Evolutionary conservation across 768 basidiomycete species (phyloP).

Genomic region (Boletus rufocinnamomeus): DNA sequence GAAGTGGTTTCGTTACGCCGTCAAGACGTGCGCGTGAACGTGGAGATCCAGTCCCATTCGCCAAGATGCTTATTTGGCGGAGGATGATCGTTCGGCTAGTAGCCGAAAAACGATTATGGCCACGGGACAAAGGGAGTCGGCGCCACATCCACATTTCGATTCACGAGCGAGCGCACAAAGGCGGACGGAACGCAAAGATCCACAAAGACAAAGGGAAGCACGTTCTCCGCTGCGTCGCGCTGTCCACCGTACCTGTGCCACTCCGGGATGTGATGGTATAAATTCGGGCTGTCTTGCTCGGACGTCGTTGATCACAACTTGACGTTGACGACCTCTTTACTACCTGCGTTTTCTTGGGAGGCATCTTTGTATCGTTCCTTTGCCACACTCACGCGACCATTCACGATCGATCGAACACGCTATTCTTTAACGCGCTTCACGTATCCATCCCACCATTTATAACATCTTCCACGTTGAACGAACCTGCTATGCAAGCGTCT

Average conservation of each 20-base stretch:
- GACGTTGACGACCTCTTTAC: not conserved
- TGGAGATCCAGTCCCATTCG: not conserved
- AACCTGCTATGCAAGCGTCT: constrained; percentile 1
- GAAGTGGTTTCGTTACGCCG: not conserved
- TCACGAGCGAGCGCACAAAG: constrained; percentile 19
- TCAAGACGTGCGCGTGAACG: constrained; percentile 2
- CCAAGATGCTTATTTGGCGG: not conserved
- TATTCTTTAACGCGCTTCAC: constrained; percentile 5
- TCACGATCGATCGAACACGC: not conserved
- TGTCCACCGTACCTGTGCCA: constrained; percentile 2
- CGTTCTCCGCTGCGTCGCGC: constrained; percentile 1
- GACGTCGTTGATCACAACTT: not conserved
- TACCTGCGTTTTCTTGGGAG: not conserved
- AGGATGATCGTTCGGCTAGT: not conserved
- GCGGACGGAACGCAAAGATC: not conserved
- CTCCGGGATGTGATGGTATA: constrained; percentile 11
- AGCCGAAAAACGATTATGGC: not conserved
- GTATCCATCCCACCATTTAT: not conserved
- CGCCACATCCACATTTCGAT: not conserved
- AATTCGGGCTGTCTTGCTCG: not conserved
- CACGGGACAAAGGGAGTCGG: constrained; percentile 10
- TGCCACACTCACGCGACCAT: not conserved
- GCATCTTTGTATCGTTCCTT: not conserved
- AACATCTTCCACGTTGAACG: not conserved
- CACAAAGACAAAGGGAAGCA: constrained; percentile 16